Conservation (phyloP, 2,329 filamentous ascomycete genomes). For the Dothistroma pini region DNA sequence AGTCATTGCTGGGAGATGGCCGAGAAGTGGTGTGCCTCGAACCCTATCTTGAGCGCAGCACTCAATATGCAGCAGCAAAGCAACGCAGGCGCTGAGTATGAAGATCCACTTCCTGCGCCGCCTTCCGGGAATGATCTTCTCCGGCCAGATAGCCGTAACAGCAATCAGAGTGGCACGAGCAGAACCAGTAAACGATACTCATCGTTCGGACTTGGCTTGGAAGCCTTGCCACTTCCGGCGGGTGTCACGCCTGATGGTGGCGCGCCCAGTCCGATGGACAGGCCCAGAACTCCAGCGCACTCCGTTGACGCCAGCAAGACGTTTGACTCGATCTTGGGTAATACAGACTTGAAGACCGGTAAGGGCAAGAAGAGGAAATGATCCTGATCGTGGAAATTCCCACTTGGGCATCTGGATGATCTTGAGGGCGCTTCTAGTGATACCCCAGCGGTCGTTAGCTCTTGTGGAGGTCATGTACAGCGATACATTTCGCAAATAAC, state of each 20-base stretch:
- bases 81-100: slow-evolving; percentile 8
- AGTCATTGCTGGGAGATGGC: slow-evolving; percentile 67
- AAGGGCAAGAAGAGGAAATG: slow-evolving; percentile 32
- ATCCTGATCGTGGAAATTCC: background rate
- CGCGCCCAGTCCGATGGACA: slow-evolving; percentile 20
- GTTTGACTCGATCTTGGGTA: slow-evolving; percentile 48
- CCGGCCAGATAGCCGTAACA: slow-evolving; percentile 20
- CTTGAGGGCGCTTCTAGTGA: background rate
- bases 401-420: background rate
- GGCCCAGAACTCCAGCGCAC: slow-evolving; percentile 31
- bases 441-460: background rate
- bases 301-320: slow-evolving; percentile 42
- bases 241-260: slow-evolving; percentile 39
- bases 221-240: slow-evolving; percentile 45
- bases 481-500: background rate
- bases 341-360: slow-evolving; percentile 17
- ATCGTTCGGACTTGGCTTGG: slow-evolving; percentile 45
- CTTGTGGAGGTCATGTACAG: background rate
- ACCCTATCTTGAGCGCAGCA: slow-evolving; percentile 32
- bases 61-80: slow-evolving; percentile 25
- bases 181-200: slow-evolving; percentile 38
- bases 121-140: slow-evolving; percentile 17
- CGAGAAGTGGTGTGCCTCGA: slow-evolving; percentile 55
- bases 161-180: slow-evolving; percentile 12
- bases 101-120: slow-evolving; percentile 21